A percentile compares a stretch with the other conserved stretches of the same genome.
Evolutionary conservation across 2,329 filamentous ascomycete genomes (phyloP).

Genomic region (Leptographium galeiforme): DNA sequence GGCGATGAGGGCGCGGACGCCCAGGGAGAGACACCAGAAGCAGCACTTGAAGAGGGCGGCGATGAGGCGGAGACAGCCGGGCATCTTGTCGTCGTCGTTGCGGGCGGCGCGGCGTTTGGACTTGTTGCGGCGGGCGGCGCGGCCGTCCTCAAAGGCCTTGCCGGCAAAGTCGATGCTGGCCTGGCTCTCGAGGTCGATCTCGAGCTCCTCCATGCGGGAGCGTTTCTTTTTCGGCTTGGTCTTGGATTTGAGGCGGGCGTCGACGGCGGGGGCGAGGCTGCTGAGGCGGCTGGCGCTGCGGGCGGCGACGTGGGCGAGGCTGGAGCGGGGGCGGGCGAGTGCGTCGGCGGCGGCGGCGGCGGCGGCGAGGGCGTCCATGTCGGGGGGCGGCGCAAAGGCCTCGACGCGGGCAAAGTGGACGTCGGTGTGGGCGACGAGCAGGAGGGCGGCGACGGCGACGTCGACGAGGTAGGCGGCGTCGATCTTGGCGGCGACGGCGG

Average conservation of each 20-base stretch:
- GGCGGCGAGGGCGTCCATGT: conserved; percentile 4
- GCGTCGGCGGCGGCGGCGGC: conserved; percentile 11
- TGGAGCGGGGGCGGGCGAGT: background rate
- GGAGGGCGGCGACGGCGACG: conserved; percentile 44
- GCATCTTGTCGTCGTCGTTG: conserved; percentile 33
- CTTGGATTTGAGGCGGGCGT: conserved; percentile 8
- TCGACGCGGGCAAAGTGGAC: conserved; percentile 37
- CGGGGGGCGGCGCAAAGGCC: conserved; percentile 38
- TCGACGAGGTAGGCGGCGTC: conserved; percentile 50
- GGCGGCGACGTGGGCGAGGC: background rate
- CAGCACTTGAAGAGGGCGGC: conserved; percentile 43
- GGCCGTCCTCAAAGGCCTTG: conserved; percentile 19
- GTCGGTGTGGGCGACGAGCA: conserved; percentile 45
- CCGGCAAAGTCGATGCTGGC: conserved; percentile 29
- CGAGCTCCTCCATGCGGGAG: conserved; percentile 40
- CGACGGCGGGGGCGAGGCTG: background rate
- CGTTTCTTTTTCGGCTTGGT: conserved; percentile 13
- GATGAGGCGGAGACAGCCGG: conserved; percentile 32
- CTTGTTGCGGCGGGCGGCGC: background rate
- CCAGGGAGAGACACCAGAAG: conserved; percentile 43
- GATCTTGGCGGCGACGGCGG: conserved; percentile 42
- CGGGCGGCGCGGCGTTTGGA: conserved; percentile 1
- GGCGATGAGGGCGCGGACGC: conserved; percentile 37
- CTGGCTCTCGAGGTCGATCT: conserved; percentile 52
- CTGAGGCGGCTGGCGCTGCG: conserved; percentile 17